Evolutionary conservation across 2,329 filamentous ascomycete genomes (phyloP).

Genomic region (Fusarium robinianum): DNA sequence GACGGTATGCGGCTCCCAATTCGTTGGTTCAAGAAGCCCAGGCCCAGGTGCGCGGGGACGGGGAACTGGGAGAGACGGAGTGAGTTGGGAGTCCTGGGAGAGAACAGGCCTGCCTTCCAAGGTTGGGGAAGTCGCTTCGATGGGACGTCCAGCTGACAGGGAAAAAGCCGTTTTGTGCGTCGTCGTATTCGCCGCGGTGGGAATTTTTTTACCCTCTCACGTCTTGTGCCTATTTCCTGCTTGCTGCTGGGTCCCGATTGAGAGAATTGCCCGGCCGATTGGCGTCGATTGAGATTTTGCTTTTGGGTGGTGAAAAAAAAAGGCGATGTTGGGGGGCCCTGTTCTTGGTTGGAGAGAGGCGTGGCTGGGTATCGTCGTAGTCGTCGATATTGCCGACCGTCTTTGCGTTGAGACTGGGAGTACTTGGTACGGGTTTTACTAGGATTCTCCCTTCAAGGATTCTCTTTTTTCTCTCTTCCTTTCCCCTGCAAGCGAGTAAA

Average conservation of each 20-base stretch:
- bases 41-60: constrained; percentile 24
- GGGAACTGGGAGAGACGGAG: constrained; percentile 29
- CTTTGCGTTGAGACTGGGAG: too few species aligned
- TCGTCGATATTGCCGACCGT: constrained; percentile 17
- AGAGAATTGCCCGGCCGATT: constrained; percentile 20
- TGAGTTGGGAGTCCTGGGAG: constrained; percentile 22
- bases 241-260: constrained; percentile 16
- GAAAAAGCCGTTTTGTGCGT: constrained; percentile 19
- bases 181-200: constrained; percentile 30
- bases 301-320: not conserved
- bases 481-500: constrained; percentile 22
- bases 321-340: not conserved
- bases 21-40: constrained; percentile 32
- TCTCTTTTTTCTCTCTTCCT: constrained; percentile 3
- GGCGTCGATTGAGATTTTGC: not conserved
- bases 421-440: too few species aligned
- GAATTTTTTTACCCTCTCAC: constrained; percentile 16
- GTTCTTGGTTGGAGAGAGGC: not conserved
- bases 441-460: too few species aligned
- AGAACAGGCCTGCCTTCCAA: constrained; percentile 3
- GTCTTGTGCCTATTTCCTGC: too few species aligned
- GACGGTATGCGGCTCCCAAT: constrained; percentile 37
- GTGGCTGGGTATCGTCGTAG: constrained; percentile 9
- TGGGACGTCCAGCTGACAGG: constrained; percentile 6
- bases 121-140: too few species aligned